Evolutionary conservation across 768 basidiomycete species (phyloP), one percentile per base, ranked within the genome.

Genomic region (Ramaria sp.): DNA sequence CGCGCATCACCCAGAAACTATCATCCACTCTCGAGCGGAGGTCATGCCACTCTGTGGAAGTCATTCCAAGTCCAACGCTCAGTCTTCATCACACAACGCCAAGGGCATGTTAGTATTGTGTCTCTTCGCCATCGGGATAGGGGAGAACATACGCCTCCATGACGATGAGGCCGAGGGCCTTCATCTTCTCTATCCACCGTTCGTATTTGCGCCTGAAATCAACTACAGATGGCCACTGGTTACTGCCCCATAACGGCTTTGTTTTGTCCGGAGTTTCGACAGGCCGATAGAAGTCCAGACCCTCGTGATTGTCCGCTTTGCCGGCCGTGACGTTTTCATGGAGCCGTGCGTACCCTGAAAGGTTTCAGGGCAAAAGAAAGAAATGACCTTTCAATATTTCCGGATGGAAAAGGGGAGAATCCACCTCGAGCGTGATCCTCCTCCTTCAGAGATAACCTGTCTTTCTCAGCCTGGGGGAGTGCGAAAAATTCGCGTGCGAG

Each of bases 301-400:
- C 89, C 72, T 95, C 91, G 60, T 91, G 89, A 59, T 83, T 86
- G 64, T 93, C 89, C 4, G 84, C 81, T 67, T 84, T 85, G 7
- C 89, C 88, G 61, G 83, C 82, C 0, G 92, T 95, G 11, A 94
- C 79, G 60, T 94, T 92, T 73, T 94, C 87, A 58, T 82, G 83
- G 31, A 96, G 67, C 50, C 80, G 73, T 47, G 83, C 82, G 65
- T 92, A 95, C 7, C 92, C 92, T 93, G 62, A 17, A 48, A 34
- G 17, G 24, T 52, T 13, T 7, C 9, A 37, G 9, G 9, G 9
- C 13, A 13, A 37, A 37, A 37, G 27, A 5, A 31, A 30, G 6
- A 30, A 3, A 50, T 51, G 3, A n/a, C 30, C 6, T 20, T 27
- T 20, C 11, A 27, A 19, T 17, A n/a, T 20, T 24, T 6, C 11